Evolutionary conservation across 1,284 basidiomycete species (phyloP), one percentile per base, ranked within the genome.

Genomic region (Mycena citricolor): DNA sequence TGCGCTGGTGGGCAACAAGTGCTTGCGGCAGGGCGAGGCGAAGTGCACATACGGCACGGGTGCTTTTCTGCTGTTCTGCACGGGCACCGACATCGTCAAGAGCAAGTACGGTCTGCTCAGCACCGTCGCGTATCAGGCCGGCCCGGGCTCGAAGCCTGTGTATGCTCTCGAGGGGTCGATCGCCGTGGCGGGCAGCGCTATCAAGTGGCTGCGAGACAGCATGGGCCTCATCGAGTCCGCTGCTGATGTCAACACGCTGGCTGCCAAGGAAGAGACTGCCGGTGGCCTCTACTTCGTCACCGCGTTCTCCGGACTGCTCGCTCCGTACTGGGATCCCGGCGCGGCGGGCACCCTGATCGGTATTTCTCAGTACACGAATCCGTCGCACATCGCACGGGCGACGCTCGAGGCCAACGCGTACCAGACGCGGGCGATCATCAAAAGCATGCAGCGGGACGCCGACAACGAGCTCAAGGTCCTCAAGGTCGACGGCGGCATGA

Each of bases 241-340:
- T 1, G 66, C 66, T 14, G 90, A 98, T 49, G 88, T 98, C 58
- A 97, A 97, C 60, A 74, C 74, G 13, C 77, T 98, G 29, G 94
- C 93, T 1, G 81, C 76, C 5, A 76, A 83, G 32, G 92, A 88
- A 32, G 68, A 81, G 13, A 81, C 87, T 59, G 87, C 91, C 0
- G 94, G 90, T 32, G 95, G 95, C n/a, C 77, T 97, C 26, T 97
- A 93, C 72, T 99, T 99, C 60, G 95, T 99, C 29, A 95, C 95
- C 1, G 94, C 91, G 8, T 97, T 98, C 72, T 88, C 86, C 42
- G 94, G 94, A 49, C 74, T 97, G 25, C 79, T 95, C 32, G 92
- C 91, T 13, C 91, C 92, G 4, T 91, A 93, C 65, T 95, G 93
- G 93, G 93, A 95, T 62, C 81, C 90, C 33, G 79, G 80, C 16